phyloP scores from a whole-genome alignment of 192 early-diverging fungal genomes.

The Podila epigama region DNA sequence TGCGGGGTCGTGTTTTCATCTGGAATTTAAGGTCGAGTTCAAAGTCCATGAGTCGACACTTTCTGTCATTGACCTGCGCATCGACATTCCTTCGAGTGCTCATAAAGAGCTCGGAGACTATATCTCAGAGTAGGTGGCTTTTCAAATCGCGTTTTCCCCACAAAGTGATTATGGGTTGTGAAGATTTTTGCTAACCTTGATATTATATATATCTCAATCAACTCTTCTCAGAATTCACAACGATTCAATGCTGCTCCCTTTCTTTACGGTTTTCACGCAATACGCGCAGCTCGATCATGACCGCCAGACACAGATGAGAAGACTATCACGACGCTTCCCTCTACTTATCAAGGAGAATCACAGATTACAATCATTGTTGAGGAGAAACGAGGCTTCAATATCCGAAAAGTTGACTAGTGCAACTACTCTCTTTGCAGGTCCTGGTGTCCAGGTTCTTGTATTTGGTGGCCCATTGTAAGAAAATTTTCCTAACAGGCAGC shows the following conservation, averaged over 20 bases:
- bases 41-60: slow-evolving; percentile 29
- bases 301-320: slow-evolving; percentile 20
- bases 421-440: slow-evolving; percentile 2
- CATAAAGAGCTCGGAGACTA: slow-evolving; percentile 12
- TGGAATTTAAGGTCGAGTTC: slow-evolving; percentile 25
- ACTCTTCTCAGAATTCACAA: neutral
- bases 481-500: too few relatives aligned
- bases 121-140: slow-evolving; percentile 1
- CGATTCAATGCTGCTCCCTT: slow-evolving; percentile 19
- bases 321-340: slow-evolving; percentile 25
- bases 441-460: slow-evolving; percentile 30
- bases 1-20: slow-evolving; percentile 16
- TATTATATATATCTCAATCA: neutral
- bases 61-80: slow-evolving; percentile 1
- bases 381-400: neutral
- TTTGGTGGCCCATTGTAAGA: slow-evolving; percentile 21
- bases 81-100: slow-evolving; percentile 9
- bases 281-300: slow-evolving; percentile 45
- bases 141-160: neutral
- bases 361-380: neutral
- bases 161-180: neutral
- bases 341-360: slow-evolving; percentile 26
- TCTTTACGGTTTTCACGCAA: slow-evolving; percentile 16
- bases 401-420: neutral
- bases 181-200: neutral